Evolutionary conservation across 768 basidiomycete genomes (phyloP), one percentile per base, ranked within the genome.

Genomic region (Mycena sanguinolenta): DNA sequence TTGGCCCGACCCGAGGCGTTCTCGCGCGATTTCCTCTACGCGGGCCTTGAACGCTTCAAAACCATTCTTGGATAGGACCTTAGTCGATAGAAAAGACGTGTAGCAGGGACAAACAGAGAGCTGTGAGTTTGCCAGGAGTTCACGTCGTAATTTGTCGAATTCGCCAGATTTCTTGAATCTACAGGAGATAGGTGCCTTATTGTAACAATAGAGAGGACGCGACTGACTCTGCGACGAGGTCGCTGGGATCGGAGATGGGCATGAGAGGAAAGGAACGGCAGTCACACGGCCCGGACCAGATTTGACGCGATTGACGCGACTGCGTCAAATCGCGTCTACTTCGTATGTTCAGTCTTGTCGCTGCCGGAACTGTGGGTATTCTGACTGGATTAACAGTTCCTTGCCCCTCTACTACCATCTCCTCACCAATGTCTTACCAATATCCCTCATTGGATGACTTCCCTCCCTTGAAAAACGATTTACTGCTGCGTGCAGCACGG

Each of bases 401-500:
- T 63, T 57, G 59, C 30, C 67, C 62, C 46, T 36, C 34, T 49
- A 72, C 63, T 54, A 74, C 74, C 59, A 65, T 67, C 46, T 68
- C 38, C 38, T 30, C 54, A 19, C 55, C 70, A 70, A 86, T 88
- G 85, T 50, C 81, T 70, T 70, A 77, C 57, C 77, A 80, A 4
- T 94, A 95, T 74, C 93, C 93, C 14, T 86, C 89, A 49, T 84
- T 97, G 70, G 91, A 91, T 9, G 49, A 50, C 5, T 94, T 95
- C 75, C 93, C 93, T 14, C 86, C 89, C 50, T 84, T 97, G 70
- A 91, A 91, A 79, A 98, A 98, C 79, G 95, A 98, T 79, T 86
- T 98, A 52, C 76, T 98, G 38, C 80, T 98, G 58, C 90, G 97
- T n/a, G 96, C 97, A 52, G 96, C 96, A 63, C 79, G 89, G 80